Percentiles rank a stretch among this genome's conserved stretches.
Evolutionary conservation across 805 yeast genomes (phyloP).

Genomic region (Danielia oregonensis): DNA sequence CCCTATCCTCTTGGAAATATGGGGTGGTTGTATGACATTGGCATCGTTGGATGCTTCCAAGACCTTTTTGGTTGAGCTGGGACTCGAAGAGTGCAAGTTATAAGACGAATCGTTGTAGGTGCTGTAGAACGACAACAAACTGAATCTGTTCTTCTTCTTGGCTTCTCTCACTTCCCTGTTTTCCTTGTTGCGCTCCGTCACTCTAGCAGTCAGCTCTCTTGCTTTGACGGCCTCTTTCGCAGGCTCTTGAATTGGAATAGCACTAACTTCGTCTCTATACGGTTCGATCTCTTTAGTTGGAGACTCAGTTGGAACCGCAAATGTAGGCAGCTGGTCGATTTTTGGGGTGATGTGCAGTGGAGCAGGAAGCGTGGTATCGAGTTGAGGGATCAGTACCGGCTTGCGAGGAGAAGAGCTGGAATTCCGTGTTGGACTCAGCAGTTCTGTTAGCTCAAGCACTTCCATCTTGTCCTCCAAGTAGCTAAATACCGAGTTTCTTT

Average conservation of each 20-base stretch:
- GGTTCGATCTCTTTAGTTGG: slow-evolving; percentile 6
- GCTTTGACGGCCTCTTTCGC: slow-evolving; percentile 3
- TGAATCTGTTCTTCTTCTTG: slow-evolving; percentile 41
- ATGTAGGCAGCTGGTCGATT: slow-evolving; percentile 28
- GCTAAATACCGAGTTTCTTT: slow-evolving; percentile 38
- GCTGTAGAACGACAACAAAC: slow-evolving; percentile 41
- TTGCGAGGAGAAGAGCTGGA: slow-evolving; percentile 3
- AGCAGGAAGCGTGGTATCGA: slow-evolving; percentile 11
- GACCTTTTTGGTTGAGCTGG: slow-evolving; percentile 20
- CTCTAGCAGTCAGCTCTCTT: neutral
- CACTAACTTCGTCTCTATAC: too few species aligned
- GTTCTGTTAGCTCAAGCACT: slow-evolving; percentile 33
- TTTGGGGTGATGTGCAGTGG: slow-evolving; percentile 23
- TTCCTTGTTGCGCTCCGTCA: slow-evolving; percentile 11
- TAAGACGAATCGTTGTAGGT: slow-evolving; percentile 27
- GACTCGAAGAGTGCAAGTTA: slow-evolving; percentile 8
- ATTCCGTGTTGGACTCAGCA: slow-evolving; percentile 21
- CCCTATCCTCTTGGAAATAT: slow-evolving; percentile 16
- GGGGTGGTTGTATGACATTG: neutral
- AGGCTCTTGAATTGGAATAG: slow-evolving; percentile 1
- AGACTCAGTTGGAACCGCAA: slow-evolving; percentile 17
- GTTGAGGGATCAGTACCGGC: slow-evolving; percentile 12
- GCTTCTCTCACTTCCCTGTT: slow-evolving; percentile 23
- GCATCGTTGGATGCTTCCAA: slow-evolving; percentile 9
- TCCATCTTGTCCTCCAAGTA: slow-evolving; percentile 45